Evolutionary conservation across 352 stramenopile genomes (phyloP).

Genomic region (Globisporangium alternatum): DNA sequence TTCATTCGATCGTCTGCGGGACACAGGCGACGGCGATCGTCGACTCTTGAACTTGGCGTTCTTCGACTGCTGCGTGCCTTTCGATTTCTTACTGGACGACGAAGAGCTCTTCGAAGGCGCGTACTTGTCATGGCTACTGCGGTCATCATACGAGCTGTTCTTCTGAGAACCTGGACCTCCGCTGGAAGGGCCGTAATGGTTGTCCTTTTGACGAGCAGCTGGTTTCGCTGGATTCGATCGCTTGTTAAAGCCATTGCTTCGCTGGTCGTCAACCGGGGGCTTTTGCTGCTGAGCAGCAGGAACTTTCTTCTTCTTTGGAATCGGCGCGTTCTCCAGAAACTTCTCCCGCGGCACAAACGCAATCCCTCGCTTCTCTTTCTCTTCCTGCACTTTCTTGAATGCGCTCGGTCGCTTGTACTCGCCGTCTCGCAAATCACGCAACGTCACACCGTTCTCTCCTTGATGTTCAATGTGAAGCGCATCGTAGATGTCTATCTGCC

Average conservation of each 20-base stretch:
- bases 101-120: background rate
- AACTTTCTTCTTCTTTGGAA: slow-evolving; percentile 39
- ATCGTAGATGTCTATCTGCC: slow-evolving; percentile 60
- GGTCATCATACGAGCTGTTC: slow-evolving; percentile 1
- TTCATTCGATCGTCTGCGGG: slow-evolving; percentile 19
- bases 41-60: slow-evolving; percentile 23
- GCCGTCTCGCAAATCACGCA: slow-evolving; percentile 26
- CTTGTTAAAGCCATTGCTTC: slow-evolving; percentile 14
- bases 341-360: slow-evolving; percentile 35
- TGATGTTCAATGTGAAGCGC: slow-evolving; percentile 41
- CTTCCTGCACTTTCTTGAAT: slow-evolving; percentile 55
- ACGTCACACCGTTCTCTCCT: slow-evolving; percentile 28
- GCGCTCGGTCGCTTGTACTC: slow-evolving; percentile 48
- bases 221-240: slow-evolving; percentile 12
- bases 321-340: slow-evolving; percentile 48
- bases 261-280: background rate
- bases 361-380: slow-evolving; percentile 37
- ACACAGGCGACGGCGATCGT: slow-evolving; percentile 21
- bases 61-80: slow-evolving; percentile 1
- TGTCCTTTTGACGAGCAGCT: slow-evolving; percentile 22
- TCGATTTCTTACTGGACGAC: background rate
- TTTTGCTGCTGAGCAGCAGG: background rate
- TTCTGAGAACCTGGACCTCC: slow-evolving; percentile 14
- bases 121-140: slow-evolving; percentile 8
- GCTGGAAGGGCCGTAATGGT: slow-evolving; percentile 34